Evolutionary conservation across 129 eudicot species (phyloP), one percentile per base, ranked within the genome.

Genomic region (Centaurea solstitialis): DNA sequence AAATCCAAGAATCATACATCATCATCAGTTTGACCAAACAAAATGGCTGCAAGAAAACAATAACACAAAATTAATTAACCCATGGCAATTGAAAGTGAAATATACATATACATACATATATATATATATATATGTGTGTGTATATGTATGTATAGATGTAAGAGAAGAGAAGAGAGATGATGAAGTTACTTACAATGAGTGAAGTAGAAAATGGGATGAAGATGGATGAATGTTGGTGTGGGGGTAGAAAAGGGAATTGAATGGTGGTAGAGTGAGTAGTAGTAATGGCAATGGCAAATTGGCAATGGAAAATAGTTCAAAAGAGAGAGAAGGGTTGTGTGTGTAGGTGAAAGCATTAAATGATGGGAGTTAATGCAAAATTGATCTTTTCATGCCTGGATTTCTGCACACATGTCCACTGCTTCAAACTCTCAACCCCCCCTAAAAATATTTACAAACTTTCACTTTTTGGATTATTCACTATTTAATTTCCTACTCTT

Each of bases 301-400:
- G n/a, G n/a, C n/a, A n/a, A n/a, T n/a, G 43, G 82, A 35, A 43
- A 26, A 0, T 41, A 73, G 83, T 73, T 84, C 83, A 80, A 85
- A 80, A 59, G 82, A 47, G 68, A 11, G 62, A 70, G 81, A 79
- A n/a, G n/a, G n/a, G n/a, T n/a, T n/a, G 76, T 30, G 84, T 68
- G 93, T 86, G 89, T 88, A 88, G 97, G 89, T 92, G 97, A 85
- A 90, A 82, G 89, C 86, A 92, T 83, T 92, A 80, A 92, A 92
- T 92, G 94, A 70, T 18, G 78, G 18, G 78, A 86, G 90, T 92
- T 77, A 88, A 89, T 92, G 94, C 94, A 84, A 76, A 81, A 84
- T 88, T 90, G 85, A 90, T 90, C 78, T 90, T 90, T 90, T 74
- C 90, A 74, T 86, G 94, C 90, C 92, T 86, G 87, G 83, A 90